These are phyloP conservation scores for Phytomonas sp. DNA, from an alignment of 208 protist genomes.

Conservation along the genomic window DNA sequence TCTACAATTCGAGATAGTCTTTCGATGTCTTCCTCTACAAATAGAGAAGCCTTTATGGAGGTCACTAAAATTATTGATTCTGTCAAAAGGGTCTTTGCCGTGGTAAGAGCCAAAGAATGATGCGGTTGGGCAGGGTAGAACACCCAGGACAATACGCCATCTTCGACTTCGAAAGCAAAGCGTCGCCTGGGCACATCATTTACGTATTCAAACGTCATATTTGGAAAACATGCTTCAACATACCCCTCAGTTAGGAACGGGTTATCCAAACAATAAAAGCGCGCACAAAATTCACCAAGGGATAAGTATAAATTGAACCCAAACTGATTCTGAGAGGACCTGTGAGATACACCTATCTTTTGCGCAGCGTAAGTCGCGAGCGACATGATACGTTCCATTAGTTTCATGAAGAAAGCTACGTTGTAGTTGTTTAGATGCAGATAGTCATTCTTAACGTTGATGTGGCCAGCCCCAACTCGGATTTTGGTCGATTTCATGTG, in stretches of 20 bases:
- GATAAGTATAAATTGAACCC: not conserved
- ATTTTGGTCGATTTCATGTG: not conserved
- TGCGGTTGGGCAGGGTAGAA: not conserved
- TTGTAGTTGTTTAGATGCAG: not conserved
- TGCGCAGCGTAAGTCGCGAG: not conserved
- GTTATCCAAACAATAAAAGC: not conserved
- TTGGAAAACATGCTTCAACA: not conserved
- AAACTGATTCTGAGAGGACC: not conserved
- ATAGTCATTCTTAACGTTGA: not conserved
- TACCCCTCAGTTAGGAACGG: not conserved
- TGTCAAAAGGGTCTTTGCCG: not conserved
- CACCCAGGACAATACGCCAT: not conserved
- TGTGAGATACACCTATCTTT: not conserved
- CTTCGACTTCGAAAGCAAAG: not conserved
- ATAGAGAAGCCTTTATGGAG: not conserved
- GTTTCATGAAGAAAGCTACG: not conserved
- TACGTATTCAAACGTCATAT: not conserved
- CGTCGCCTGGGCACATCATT: not conserved
- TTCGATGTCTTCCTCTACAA: not conserved
- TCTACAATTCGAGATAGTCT: not conserved
- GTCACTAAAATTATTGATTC: not conserved
- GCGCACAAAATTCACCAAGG: not conserved
- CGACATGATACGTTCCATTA: not conserved
- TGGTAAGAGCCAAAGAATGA: not conserved
- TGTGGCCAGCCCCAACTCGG: not conserved